phyloP scores from a whole-genome alignment of 1,139 yeast species.

The Sugiyamaella xylanicola region DNA sequence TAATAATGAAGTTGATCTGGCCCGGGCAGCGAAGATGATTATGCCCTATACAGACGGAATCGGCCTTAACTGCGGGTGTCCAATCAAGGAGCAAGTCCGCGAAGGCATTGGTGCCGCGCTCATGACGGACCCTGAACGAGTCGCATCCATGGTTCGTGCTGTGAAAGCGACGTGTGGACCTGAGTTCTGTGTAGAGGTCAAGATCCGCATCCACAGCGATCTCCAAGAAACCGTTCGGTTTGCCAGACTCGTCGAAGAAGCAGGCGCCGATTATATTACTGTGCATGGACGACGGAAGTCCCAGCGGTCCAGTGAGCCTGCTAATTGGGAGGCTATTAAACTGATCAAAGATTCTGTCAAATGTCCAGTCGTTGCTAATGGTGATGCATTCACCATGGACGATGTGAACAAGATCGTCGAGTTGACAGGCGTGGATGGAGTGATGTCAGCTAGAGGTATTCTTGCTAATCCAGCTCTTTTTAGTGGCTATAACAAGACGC shows the following conservation, averaged over 20 bases:
- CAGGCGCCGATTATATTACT: conserved; percentile 92
- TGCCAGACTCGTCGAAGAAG: conserved; percentile 71
- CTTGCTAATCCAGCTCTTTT: conserved; percentile 85
- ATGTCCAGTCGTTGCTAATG: conserved; percentile 88
- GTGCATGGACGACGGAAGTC: conserved; percentile 90
- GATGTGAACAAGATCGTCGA: conserved; percentile 66
- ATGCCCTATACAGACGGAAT: conserved; percentile 90
- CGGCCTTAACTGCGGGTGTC: conserved; percentile 97
- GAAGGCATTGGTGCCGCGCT: conserved; percentile 98
- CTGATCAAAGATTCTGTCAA: conserved; percentile 58
- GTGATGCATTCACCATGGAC: conserved; percentile 75
- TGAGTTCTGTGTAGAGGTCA: conserved; percentile 76
- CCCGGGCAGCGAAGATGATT: conserved; percentile 86
- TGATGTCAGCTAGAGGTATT: conserved; percentile 94
- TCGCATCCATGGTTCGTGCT: conserved; percentile 78
- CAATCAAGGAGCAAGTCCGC: conserved; percentile 89
- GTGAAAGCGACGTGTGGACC: conserved; percentile 76
- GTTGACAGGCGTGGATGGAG: conserved; percentile 80
- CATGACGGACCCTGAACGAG: conserved; percentile 80
- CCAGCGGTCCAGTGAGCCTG: conserved; percentile 83
- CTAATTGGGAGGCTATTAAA: conserved; percentile 78
- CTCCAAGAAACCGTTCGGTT: conserved; percentile 69
- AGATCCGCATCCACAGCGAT: conserved; percentile 83
- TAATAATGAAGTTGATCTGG: conserved; percentile 79
- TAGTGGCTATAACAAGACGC: conserved; percentile 69